Base-by-base conservation (phyloP, 306 rosid species). In the Corylus avellana region DNA sequence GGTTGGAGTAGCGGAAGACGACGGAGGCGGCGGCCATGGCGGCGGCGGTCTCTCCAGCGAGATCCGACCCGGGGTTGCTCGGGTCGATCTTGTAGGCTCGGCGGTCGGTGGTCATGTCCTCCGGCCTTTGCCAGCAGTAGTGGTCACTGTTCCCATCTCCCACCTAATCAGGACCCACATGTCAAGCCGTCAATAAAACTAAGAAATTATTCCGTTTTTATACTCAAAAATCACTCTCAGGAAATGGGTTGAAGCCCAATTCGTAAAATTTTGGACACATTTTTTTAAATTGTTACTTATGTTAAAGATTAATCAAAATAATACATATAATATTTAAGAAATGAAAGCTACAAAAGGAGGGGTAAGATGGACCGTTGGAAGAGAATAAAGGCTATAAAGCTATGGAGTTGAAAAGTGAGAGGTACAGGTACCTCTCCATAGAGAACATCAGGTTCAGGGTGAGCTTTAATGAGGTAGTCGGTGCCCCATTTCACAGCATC, bases 71-170 rank as follows among this genome's bases (percentile, higher is more conserved):
- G 59, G 99, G 99, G 16, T 96, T 96, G 76, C 90, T 93, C 0
- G 96, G 92, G 85, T 94, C 95, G 53, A 96, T 81, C 91, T 74
- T 87, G 88, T 96, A 96, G 46, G 96, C 99, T 1, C 67, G 92
- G 13, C 99, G 96, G 93, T 96, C 96, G 2, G 99, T 96, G 73
- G 94, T 96, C 99, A 96, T 96, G 3, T 96, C 99, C 89, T 96
- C 99, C 5, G 99, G 99, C 67, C 99, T 90, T 81, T 96, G 99
- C 99, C 99, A 96, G 84, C 99, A 96, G 90, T 90, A 88, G 78
- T 96, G 99, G 86, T 96, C 99, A 39, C 75, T 96, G 86, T 90
- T 90, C 7, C 99, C 98, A 58, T 96, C 99, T 86, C 99, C 99
- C 75, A 95, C 99, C 99, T 95, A 85, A 80, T 57, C 10, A 46